Conservation (phyloP, 31 red algal species). For the Endocladia muricata region DNA sequence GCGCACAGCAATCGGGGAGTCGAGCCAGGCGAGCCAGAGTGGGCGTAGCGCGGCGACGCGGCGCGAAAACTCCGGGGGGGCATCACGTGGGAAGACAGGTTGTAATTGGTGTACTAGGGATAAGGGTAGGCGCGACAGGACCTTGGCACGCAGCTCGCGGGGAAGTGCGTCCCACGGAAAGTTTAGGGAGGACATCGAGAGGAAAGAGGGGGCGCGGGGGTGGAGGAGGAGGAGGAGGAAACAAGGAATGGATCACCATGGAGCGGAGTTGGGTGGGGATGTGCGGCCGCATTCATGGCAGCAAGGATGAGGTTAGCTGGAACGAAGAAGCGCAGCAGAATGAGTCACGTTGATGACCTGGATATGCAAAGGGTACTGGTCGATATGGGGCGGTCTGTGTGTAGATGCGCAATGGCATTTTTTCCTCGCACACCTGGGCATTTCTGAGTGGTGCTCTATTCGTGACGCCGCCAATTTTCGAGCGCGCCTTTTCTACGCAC, state of each 20-base stretch:
- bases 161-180: slow-evolving; percentile 15
- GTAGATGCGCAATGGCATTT: no score
- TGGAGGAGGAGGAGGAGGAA: not conserved
- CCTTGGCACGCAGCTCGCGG: not conserved
- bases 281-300: no score
- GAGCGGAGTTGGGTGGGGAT: no score
- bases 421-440: no score
- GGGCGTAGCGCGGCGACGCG: slow-evolving; percentile 9
- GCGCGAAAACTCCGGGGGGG: not conserved
- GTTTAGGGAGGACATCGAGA: not conserved
- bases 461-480: no score
- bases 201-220: not conserved
- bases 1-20: slow-evolving; percentile 21
- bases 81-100: slow-evolving; percentile 8
- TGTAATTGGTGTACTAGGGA: not conserved
- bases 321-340: no score
- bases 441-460: no score
- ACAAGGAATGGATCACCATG: not conserved
- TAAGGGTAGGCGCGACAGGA: not conserved
- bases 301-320: no score
- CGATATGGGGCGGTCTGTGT: no score
- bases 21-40: slow-evolving; percentile 30
- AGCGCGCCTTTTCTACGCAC: no score
- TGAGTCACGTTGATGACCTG: no score
- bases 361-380: no score